Percentiles rank a stretch among this genome's conserved stretches.
Conservation (phyloP, 2,329 filamentous ascomycete genomes). For the Xylaria sp. region DNA sequence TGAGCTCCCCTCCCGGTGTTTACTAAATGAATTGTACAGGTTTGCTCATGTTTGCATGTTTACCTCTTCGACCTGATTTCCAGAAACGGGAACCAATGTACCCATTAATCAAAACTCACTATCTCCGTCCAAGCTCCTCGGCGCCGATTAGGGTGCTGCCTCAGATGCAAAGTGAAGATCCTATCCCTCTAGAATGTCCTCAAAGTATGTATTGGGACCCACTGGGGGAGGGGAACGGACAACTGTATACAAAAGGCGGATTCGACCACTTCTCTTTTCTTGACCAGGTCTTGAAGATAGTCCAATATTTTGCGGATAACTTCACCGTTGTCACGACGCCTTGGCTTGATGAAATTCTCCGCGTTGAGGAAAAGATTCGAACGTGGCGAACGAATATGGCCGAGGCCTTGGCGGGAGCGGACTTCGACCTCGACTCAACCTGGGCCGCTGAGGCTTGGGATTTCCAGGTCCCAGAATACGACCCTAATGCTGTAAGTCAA, state of each 20-base stretch:
- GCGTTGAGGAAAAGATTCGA: conserved; percentile 19
- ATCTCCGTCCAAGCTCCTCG: background rate
- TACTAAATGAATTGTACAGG: conserved; percentile 18
- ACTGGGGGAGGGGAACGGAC: background rate
- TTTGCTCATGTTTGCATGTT: conserved; percentile 28
- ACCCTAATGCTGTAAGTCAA: background rate
- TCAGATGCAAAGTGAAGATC: no score
- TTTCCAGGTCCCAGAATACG: conserved; percentile 21
- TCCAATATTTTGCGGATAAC: background rate
- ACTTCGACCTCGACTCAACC: background rate
- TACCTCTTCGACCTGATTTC: background rate
- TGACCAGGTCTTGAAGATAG: conserved; percentile 3
- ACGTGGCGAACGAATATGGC: background rate
- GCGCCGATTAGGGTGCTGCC: no score
- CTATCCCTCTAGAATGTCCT: background rate
- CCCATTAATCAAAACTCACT: fast-evolving
- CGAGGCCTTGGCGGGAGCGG: no score
- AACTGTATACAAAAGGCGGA: background rate
- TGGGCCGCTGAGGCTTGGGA: conserved; percentile 22
- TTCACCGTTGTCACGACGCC: background rate
- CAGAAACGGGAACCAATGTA: no score
- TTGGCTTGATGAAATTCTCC: conserved; percentile 29
- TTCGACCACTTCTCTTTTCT: conserved; percentile 23
- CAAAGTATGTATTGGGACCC: background rate
- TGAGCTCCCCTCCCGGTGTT: no score